These are phyloP conservation scores for Zoysia japonica DNA, from an alignment of 176 grass and related monocot genomes.

Conservation along the genomic window DNA sequence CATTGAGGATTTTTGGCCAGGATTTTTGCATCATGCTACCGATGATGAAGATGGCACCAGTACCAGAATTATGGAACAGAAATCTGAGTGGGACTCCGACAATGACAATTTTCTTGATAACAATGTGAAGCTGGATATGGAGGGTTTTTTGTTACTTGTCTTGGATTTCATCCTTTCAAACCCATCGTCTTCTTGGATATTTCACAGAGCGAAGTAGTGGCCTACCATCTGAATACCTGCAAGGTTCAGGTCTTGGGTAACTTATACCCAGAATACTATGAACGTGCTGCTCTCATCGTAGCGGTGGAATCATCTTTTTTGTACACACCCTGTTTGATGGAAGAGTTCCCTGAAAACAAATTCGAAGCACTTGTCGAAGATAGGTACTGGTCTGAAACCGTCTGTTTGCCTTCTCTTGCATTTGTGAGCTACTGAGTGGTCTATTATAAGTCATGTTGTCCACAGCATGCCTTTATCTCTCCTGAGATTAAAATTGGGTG, in stretches of 20 bases:
- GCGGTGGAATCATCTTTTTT: not conserved
- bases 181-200: not conserved
- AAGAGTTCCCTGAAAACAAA: not conserved
- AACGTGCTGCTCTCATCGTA: not conserved
- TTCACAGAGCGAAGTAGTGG: not conserved
- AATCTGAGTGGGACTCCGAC: not conserved
- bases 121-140: not conserved
- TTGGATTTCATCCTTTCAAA: conserved; percentile 9
- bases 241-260: not conserved
- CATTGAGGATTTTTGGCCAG: not conserved
- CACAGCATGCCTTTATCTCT: too few species aligned
- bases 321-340: not conserved
- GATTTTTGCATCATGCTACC: not conserved
- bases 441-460: too few species aligned
- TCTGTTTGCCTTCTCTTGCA: not conserved
- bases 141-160: not conserved
- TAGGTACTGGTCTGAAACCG: not conserved
- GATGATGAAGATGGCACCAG: not conserved
- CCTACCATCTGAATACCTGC: conserved; percentile 5
- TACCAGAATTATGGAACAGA: not conserved
- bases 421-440: too few species aligned
- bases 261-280: not conserved
- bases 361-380: not conserved
- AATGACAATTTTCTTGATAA: not conserved
- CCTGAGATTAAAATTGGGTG: too few species aligned